These are phyloP conservation scores for Leccinum fuscescens DNA, from an alignment of 1,284 basidiomycete genomes.

Conservation along the genomic window DNA sequence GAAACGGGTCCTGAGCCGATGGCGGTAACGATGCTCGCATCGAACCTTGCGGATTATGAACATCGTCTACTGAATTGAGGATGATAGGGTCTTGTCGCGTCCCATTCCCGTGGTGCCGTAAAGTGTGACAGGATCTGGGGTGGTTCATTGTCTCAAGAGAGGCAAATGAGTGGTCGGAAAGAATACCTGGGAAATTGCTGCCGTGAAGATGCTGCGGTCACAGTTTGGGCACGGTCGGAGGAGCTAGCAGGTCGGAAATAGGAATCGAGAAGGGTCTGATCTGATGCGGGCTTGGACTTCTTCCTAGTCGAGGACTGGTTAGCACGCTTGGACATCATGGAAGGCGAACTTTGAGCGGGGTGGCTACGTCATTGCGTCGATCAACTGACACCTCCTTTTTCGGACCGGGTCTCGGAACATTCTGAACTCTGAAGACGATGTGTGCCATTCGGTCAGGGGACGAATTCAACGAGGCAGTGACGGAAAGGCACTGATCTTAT, in stretches of 20 bases:
- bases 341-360: slow-evolving; percentile 15
- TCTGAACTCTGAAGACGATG: neutral
- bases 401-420: slow-evolving; percentile 7
- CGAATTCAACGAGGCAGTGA: neutral
- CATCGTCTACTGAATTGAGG: slow-evolving; percentile 24
- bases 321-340: slow-evolving; percentile 28
- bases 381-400: slow-evolving; percentile 25
- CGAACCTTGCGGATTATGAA: slow-evolving; percentile 9
- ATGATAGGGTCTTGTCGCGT: slow-evolving; percentile 27
- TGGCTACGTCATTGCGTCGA: slow-evolving; percentile 30
- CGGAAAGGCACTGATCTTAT: slow-evolving; percentile 1
- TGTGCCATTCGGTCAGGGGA: neutral
- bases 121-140: neutral
- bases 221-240: slow-evolving; percentile 12
- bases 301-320: slow-evolving; percentile 16
- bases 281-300: slow-evolving; percentile 18
- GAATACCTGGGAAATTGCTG: slow-evolving; percentile 15
- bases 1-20: slow-evolving; percentile 17
- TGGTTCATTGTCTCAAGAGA: slow-evolving; percentile 8
- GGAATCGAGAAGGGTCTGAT: slow-evolving; percentile 25
- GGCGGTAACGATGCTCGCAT: slow-evolving; percentile 6
- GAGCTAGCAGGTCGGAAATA: slow-evolving; percentile 28
- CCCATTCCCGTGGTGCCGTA: slow-evolving; percentile 22
- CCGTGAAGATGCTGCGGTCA: slow-evolving; percentile 10
- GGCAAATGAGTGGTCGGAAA: slow-evolving; percentile 21